Evolutionary conservation across 2,329 filamentous ascomycete species (phyloP).

Genomic region (Colletotrichum graminicola): DNA sequence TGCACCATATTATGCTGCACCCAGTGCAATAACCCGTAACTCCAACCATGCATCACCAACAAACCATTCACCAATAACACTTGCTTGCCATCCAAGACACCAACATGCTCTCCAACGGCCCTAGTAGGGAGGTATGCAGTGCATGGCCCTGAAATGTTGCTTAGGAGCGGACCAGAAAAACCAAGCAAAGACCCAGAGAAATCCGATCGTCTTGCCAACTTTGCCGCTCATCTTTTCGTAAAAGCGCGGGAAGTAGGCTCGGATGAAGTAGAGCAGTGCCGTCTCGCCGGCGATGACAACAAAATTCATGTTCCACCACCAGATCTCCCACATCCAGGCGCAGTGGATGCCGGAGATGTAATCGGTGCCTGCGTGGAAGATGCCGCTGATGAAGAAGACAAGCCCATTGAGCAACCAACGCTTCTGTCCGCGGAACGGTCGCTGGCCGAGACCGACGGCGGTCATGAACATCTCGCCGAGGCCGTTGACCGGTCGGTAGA

Average conservation of each 20-base stretch:
- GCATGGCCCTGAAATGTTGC: constrained; percentile 3
- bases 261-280: constrained; percentile 7
- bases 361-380: constrained; percentile 32
- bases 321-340: constrained; percentile 29
- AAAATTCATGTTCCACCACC: constrained; percentile 35
- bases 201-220: constrained; percentile 26
- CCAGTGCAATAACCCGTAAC: background rate
- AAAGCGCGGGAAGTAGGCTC: constrained; percentile 12
- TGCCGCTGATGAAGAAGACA: constrained; percentile 34
- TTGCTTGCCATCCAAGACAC: background rate
- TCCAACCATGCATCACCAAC: background rate
- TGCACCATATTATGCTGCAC: background rate
- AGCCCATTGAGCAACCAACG: constrained; percentile 41
- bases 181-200: constrained; percentile 28
- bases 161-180: constrained; percentile 32
- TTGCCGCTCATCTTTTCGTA: constrained; percentile 21
- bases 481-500: constrained; percentile 36
- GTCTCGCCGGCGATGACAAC: constrained; percentile 27
- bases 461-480: constrained; percentile 29
- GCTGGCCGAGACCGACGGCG: constrained; percentile 2
- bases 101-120: background rate
- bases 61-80: background rate
- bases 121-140: background rate
- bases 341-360: constrained; percentile 23
- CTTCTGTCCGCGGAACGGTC: constrained; percentile 21